These are phyloP conservation scores for Syzygium grande DNA, from an alignment of 345 rosid genomes.

Conservation along the genomic window DNA sequence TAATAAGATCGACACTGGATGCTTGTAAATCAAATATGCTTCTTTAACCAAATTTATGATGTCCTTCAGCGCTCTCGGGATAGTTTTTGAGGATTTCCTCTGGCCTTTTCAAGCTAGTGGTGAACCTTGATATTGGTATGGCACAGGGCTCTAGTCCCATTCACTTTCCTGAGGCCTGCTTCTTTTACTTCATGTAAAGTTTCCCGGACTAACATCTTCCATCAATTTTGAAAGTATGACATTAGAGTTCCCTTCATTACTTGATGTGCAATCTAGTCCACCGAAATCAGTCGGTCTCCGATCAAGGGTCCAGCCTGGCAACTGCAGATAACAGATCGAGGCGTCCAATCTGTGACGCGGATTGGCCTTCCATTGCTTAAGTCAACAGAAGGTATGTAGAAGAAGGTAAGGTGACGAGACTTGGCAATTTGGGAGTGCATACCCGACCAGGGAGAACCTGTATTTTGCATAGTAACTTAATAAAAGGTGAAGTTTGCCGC, in stretches of 20 bases:
- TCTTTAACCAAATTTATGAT: neutral
- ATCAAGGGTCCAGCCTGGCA: neutral
- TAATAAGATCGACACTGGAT: neutral
- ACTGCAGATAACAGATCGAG: neutral
- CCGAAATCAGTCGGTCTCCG: neutral
- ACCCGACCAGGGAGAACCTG: too few relatives aligned
- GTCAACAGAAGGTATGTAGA: neutral
- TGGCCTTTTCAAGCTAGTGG: neutral
- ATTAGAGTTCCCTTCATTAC: neutral
- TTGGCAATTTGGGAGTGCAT: neutral
- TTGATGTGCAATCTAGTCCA: neutral
- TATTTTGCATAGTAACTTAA: neutral
- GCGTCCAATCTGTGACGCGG: neutral
- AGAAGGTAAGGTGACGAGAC: neutral
- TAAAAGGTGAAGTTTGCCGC: neutral
- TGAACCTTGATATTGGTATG: neutral
- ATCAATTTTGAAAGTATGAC: neutral
- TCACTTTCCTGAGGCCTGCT: neutral
- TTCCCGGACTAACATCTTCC: neutral
- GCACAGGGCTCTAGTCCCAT: neutral
- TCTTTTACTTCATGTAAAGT: too few relatives aligned
- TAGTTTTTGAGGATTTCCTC: neutral
- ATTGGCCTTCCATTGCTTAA: neutral
- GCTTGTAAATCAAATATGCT: neutral
- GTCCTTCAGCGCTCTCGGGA: neutral